phyloP scores from a whole-genome alignment of 2,329 filamentous ascomycete species.

The Chaetoscypha palmicola region DNA sequence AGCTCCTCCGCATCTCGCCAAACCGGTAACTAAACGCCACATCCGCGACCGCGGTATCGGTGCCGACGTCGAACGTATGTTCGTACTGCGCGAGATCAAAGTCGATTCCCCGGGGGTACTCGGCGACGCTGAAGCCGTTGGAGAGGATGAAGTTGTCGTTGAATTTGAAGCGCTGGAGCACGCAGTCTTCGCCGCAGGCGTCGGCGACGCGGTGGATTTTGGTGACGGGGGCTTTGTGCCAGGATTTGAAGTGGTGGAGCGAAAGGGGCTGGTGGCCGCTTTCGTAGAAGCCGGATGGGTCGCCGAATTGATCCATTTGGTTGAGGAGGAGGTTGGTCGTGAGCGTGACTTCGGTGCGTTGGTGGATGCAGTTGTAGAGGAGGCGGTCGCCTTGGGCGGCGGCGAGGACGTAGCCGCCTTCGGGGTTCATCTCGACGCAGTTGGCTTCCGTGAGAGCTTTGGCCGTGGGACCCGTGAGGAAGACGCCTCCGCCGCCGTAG shows the following conservation, averaged over 20 bases:
- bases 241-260: constrained; percentile 30
- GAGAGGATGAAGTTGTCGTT: constrained; percentile 26
- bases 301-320: constrained; percentile 29
- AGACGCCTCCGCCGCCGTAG: constrained; percentile 30
- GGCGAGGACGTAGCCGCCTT: constrained; percentile 19
- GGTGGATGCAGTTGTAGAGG: constrained; percentile 28
- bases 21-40: constrained; percentile 35
- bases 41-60: constrained; percentile 26
- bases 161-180: constrained; percentile 29
- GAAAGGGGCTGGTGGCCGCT: constrained; percentile 24
- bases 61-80: constrained; percentile 24
- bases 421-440: constrained; percentile 22
- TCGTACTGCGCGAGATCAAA: constrained; percentile 28
- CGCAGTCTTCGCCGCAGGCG: constrained; percentile 30
- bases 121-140: constrained; percentile 25
- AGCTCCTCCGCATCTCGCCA: constrained; percentile 40
- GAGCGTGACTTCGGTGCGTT: constrained; percentile 23
- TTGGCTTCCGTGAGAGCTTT: constrained; percentile 17
- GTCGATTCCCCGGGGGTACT: constrained; percentile 28
- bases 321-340: constrained; percentile 24
- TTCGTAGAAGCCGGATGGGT: constrained; percentile 30
- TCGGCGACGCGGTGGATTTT: constrained; percentile 25
- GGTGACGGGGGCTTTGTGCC: constrained; percentile 23
- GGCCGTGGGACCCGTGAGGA: constrained; percentile 24
- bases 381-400: constrained; percentile 29